These are phyloP conservation scores for Boletales sp. DNA, from an alignment of 768 basidiomycete genomes.

Conservation along the genomic window DNA sequence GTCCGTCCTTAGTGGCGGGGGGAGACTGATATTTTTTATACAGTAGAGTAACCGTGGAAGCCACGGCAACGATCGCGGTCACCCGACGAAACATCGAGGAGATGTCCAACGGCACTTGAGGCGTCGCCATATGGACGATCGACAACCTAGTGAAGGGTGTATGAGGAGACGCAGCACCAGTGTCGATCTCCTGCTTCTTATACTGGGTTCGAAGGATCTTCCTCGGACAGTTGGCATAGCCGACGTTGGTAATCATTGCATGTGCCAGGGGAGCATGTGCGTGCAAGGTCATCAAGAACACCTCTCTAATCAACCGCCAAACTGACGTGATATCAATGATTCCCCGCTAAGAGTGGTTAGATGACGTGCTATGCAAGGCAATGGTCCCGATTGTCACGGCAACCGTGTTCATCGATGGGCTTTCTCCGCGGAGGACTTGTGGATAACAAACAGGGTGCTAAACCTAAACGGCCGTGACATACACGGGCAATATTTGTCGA, in stretches of 20 bases:
- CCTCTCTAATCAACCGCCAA: background rate
- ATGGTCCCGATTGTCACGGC: background rate
- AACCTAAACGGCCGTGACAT: too few relatives aligned
- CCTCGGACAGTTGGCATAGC: background rate
- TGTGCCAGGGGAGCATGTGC: too few relatives aligned
- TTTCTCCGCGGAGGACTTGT: slow-evolving; percentile 1
- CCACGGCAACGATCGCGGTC: background rate
- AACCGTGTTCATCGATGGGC: background rate
- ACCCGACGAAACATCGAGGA: background rate
- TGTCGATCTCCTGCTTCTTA: background rate
- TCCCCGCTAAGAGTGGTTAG: background rate
- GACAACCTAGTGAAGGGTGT: background rate
- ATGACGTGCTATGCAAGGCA: background rate
- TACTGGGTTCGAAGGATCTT: background rate
- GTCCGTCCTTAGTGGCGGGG: background rate
- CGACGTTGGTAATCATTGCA: background rate
- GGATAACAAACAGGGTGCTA: background rate
- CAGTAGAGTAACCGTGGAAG: background rate
- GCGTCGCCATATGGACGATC: background rate
- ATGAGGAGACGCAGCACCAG: background rate
- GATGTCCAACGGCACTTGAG: background rate
- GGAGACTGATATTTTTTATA: slow-evolving; percentile 2
- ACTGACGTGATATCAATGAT: background rate
- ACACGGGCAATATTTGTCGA: too few relatives aligned
- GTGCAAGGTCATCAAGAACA: background rate